Evolutionary conservation across 2,329 filamentous ascomycete genomes (phyloP), one percentile per base, ranked within the genome.

Genomic region (Pseudopithomyces maydicus): DNA sequence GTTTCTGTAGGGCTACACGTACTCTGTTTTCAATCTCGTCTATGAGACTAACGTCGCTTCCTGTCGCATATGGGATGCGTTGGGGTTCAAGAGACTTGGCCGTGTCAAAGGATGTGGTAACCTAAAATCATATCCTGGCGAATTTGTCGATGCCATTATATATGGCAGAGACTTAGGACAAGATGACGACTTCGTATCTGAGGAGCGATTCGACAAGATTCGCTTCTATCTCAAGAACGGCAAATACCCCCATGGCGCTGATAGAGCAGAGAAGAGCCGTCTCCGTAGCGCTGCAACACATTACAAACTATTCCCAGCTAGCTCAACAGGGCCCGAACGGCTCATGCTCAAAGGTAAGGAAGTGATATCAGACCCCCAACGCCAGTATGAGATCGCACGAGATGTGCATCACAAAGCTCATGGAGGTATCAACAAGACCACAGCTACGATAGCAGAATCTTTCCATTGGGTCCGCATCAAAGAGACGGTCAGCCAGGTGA

Each of bases 391-490:
- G 58, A 95, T 98, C 67, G 91, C 93, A 12, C 84, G 90, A 44
- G 82, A 84, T 56, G 84, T 93, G 36, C 95, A 99, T 77, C 82
- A 87, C 52, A 78, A 82, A 55, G 84, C 88, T 41, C 95, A 99
- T 72, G 92, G 90, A 6, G 95, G 95, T 50, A 98, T 98, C 82
- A 99, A 99, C 82, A 97, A 97, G 80, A 98, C 94, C 0, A 98
- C 94, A 1, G 93, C 94, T 19, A 90, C 88, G 19, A 97, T 99
- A 69, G 92, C 94, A 11, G 91, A 97, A 73, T 90, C 89, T 71
- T 97, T 94, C 74, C 95, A 98, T 78, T 99, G 95, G 95, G 93
- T 96, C 46, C 87, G 94, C 59, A 98, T 98, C 80, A 99, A 98
- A 76, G 93, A 97, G 78, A 98, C 94, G 0, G 95, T 97, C 59